Conservation (phyloP, 768 basidiomycete genomes). For the Omphalotus guepiniiformis region DNA sequence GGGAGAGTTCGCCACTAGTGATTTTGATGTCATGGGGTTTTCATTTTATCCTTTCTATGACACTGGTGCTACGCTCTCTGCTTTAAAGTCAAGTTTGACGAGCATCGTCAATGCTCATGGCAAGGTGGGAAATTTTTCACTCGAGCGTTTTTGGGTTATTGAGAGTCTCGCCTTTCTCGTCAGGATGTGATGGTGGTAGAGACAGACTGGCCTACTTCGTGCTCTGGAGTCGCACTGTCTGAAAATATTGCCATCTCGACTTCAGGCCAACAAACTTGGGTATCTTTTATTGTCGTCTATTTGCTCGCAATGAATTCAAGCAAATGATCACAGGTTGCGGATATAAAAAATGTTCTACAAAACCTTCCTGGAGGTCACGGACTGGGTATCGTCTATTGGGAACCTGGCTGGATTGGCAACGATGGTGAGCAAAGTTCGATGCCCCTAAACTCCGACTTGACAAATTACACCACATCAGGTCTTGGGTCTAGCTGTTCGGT, state of each 20-base stretch:
- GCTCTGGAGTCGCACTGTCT: conserved; percentile 42
- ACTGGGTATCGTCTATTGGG: conserved; percentile 57
- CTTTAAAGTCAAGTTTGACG: conserved; percentile 47
- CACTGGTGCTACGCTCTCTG: conserved; percentile 48
- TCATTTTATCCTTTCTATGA: conserved; percentile 67
- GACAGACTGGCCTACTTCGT: conserved; percentile 58
- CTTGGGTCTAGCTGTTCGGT: conserved; percentile 40
- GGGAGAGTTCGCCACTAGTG: conserved; percentile 43
- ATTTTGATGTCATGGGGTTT: conserved; percentile 58
- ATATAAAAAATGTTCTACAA: conserved; percentile 43
- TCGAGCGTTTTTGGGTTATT: neutral
- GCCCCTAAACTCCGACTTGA: neutral
- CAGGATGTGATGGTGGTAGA: conserved; percentile 57
- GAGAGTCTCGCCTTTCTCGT: neutral
- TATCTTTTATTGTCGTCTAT: conserved; percentile 11
- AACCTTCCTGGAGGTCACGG: conserved; percentile 46
- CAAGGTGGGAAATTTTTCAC: conserved; percentile 38
- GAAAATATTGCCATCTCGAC: conserved; percentile 44
- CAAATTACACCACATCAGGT: neutral
- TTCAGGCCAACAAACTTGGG: conserved; percentile 52
- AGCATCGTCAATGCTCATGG: conserved; percentile 42
- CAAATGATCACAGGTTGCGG: conserved; percentile 17
- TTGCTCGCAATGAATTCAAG: neutral
- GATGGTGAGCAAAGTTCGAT: conserved; percentile 27
- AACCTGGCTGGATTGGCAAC: conserved; percentile 61